phyloP scores from a whole-genome alignment of 495 filamentous ascomycete species.

The Xylaria telfairii region DNA sequence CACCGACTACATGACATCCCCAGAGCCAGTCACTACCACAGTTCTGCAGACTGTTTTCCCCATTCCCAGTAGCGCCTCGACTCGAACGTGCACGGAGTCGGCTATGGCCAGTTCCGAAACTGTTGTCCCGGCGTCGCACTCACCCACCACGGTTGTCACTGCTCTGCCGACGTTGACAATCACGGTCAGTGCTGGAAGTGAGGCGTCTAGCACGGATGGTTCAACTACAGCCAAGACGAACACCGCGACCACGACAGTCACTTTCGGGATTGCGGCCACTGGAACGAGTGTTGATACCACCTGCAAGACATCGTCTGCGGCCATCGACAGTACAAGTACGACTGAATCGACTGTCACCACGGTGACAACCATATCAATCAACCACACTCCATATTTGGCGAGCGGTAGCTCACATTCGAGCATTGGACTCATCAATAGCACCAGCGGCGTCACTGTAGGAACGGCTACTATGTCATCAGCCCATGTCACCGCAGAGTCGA shows the following conservation, averaged over 20 bases:
- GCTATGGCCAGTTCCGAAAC: constrained; percentile 7
- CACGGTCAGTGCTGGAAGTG: constrained; percentile 2
- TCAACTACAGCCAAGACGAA: constrained; percentile 19
- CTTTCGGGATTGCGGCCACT: constrained; percentile 1
- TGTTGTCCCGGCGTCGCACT: constrained; percentile 7
- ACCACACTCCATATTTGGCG: constrained; percentile 13
- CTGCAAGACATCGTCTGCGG: constrained; percentile 22
- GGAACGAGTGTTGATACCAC: constrained; percentile 15
- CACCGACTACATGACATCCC: background rate
- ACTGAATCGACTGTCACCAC: background rate
- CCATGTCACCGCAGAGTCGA: constrained; percentile 1
- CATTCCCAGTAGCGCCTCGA: background rate
- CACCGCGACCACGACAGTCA: constrained; percentile 18
- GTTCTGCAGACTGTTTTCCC: constrained; percentile 33
- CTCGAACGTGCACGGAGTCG: constrained; percentile 8
- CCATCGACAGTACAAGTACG: constrained; percentile 20
- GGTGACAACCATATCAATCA: background rate
- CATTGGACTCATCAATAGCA: constrained; percentile 8
- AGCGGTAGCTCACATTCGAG: background rate
- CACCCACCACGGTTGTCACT: constrained; percentile 9
- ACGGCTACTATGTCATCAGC: constrained; percentile 9
- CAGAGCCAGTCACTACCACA: constrained; percentile 28
- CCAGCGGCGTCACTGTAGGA: background rate
- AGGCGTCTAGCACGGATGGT: background rate
- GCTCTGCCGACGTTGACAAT: background rate